phyloP scores from a whole-genome alignment of 2,329 filamentous ascomycete genomes.

The Dissoconium aciculare region DNA sequence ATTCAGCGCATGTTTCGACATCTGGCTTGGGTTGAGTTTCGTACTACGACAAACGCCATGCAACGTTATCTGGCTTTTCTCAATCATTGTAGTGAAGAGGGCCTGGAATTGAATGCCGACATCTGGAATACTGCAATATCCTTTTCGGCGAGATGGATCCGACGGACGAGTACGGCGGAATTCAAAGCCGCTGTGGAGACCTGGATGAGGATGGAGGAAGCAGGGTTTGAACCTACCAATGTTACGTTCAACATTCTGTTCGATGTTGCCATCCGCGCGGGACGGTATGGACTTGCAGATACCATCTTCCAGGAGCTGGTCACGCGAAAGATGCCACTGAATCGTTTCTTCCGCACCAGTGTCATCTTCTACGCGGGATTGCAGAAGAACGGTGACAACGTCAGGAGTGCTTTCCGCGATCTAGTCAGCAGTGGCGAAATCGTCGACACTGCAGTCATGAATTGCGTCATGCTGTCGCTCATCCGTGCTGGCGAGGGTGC shows the following conservation, averaged over 20 bases:
- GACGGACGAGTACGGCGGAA: conserved; percentile 42
- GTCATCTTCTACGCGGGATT: conserved; percentile 75
- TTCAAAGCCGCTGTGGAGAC: conserved; percentile 55
- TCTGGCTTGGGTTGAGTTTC: conserved; percentile 45
- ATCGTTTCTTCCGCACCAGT: conserved; percentile 67
- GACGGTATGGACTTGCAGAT: conserved; percentile 70
- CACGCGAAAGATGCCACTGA: conserved; percentile 49
- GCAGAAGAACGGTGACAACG: conserved; percentile 53
- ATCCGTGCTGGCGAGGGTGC: conserved; percentile 59
- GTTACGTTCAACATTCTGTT: conserved; percentile 94
- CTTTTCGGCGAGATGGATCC: conserved; percentile 59
- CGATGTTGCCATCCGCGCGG: conserved; percentile 70
- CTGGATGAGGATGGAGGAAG: conserved; percentile 83
- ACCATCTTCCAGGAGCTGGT: conserved; percentile 74
- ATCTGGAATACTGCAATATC: conserved; percentile 80
- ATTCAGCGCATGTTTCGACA: conserved; percentile 52
- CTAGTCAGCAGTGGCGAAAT: conserved; percentile 77
- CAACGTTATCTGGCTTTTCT: conserved; percentile 70
- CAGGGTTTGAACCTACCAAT: conserved; percentile 48
- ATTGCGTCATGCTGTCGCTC: conserved; percentile 69
- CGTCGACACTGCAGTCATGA: conserved; percentile 74
- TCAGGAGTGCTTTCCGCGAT: conserved; percentile 63
- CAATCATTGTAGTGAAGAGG: conserved; percentile 64
- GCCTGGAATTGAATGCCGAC: conserved; percentile 48
- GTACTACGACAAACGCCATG: conserved; percentile 46